Conservation (phyloP, 2,329 filamentous ascomycete species). For the Alternaria hordeiaustralica region DNA sequence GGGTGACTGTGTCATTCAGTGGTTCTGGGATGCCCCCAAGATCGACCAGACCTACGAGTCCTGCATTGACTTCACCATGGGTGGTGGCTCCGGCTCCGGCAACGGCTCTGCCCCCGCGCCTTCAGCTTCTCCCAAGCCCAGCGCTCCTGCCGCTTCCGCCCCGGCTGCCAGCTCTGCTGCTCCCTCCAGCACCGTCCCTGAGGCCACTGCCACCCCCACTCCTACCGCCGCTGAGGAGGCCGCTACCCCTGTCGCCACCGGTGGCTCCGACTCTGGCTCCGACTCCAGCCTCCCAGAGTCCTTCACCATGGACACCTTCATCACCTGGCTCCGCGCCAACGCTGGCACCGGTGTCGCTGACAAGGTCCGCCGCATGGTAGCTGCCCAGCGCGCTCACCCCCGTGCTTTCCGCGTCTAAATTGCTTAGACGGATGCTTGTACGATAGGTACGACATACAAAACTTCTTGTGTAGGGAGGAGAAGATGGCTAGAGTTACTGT, state of each 20-base stretch:
- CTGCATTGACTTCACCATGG: conserved; percentile 65
- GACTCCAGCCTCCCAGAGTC: conserved; percentile 30
- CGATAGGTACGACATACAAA: background rate
- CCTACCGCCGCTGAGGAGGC: conserved; percentile 14
- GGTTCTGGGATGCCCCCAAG: conserved; percentile 65
- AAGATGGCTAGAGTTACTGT: conserved; percentile 15
- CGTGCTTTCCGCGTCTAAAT: conserved; percentile 36
- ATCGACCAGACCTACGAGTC: conserved; percentile 68
- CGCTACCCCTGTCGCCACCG: conserved; percentile 11
- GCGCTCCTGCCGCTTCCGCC: conserved; percentile 13
- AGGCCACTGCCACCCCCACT: conserved; percentile 8
- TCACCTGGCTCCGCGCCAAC: conserved; percentile 40
- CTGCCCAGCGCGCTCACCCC: conserved; percentile 33
- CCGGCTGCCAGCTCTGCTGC: conserved; percentile 14
- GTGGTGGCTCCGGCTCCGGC: conserved; percentile 37
- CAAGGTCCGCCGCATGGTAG: conserved; percentile 35
- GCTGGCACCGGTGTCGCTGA: conserved; percentile 27
- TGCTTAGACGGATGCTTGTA: background rate
- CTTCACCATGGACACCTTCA: conserved; percentile 44
- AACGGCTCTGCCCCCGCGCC: conserved; percentile 12
- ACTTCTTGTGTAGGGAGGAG: background rate
- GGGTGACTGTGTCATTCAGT: conserved; percentile 65
- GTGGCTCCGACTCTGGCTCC: conserved; percentile 18
- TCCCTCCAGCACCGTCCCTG: conserved; percentile 16
- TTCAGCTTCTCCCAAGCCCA: conserved; percentile 12